These are phyloP conservation scores for Salvia hispanica DNA, from an alignment of 257 asterid species.

Conservation along the genomic window DNA sequence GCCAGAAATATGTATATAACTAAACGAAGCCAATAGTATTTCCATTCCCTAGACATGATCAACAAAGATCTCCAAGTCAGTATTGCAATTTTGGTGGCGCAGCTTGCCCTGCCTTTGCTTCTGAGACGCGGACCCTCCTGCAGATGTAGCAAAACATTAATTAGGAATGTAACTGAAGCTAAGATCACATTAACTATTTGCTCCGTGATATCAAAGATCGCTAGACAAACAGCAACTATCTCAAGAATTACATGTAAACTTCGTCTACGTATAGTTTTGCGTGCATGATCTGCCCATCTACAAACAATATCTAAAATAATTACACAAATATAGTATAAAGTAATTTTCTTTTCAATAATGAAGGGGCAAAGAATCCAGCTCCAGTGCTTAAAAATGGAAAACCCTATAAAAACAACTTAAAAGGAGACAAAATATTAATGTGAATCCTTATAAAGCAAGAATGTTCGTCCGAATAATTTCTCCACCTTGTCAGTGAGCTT, in stretches of 20 bases:
- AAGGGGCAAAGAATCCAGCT: background rate
- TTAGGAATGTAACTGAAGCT: constrained; percentile 10
- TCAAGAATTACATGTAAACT: constrained; percentile 7
- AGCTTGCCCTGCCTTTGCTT: constrained; percentile 82
- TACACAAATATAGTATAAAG: background rate
- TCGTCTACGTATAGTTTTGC: background rate
- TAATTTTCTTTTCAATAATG: background rate
- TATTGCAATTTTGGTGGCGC: constrained; percentile 61
- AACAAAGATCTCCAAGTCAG: constrained; percentile 95
- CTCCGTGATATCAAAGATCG: background rate
- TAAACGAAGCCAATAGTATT: constrained; percentile 96
- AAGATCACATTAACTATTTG: background rate
- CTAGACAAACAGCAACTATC: background rate
- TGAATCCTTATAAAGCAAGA: constrained; percentile 1
- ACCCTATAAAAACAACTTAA: background rate
- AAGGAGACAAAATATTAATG: background rate
- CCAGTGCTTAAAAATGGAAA: background rate
- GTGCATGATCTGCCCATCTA: too few species aligned
- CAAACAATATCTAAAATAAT: background rate
- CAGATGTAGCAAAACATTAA: constrained; percentile 27
- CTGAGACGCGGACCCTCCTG: constrained; percentile 92
- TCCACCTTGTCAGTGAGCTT: constrained; percentile 91
- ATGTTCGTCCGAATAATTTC: constrained; percentile 12
- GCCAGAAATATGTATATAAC: constrained; percentile 77
- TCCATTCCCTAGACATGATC: constrained; percentile 99